A percentile compares a stretch with the other conserved stretches of the same genome.
These are phyloP conservation scores for Cordyceps cicadae DNA, from an alignment of 2,329 filamentous ascomycete species.

Conservation along the genomic window DNA sequence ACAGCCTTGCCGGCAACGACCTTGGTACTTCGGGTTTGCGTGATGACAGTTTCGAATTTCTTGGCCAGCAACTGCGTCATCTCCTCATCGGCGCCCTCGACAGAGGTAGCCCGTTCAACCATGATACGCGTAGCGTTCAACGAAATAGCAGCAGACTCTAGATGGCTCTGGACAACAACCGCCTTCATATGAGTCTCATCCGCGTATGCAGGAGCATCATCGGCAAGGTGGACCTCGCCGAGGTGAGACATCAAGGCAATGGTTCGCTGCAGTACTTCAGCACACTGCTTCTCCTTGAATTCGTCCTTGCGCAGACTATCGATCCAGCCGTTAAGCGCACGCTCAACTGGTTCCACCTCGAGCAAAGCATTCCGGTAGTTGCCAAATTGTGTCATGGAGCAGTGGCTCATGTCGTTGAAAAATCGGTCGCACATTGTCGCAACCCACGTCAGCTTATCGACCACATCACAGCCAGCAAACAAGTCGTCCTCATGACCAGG, in stretches of 20 bases:
- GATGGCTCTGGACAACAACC: slow-evolving; percentile 66
- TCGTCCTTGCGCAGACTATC: slow-evolving; percentile 78
- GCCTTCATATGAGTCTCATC: slow-evolving; percentile 73
- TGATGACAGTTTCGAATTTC: slow-evolving; percentile 63
- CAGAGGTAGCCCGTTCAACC: slow-evolving; percentile 56
- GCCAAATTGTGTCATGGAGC: slow-evolving; percentile 69
- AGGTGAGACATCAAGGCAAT: slow-evolving; percentile 84
- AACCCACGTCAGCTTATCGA: slow-evolving; percentile 82
- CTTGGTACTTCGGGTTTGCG: slow-evolving; percentile 73
- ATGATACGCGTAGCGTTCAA: slow-evolving; percentile 56
- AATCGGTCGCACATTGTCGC: slow-evolving; percentile 77
- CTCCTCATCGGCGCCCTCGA: slow-evolving; percentile 49
- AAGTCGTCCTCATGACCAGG: slow-evolving; percentile 67
- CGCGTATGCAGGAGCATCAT: slow-evolving; percentile 63
- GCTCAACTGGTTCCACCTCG: slow-evolving; percentile 86
- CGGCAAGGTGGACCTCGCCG: slow-evolving; percentile 67
- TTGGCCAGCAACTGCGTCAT: slow-evolving; percentile 57
- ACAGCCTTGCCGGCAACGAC: slow-evolving; percentile 73
- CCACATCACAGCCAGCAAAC: slow-evolving; percentile 69
- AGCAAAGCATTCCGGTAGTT: slow-evolving; percentile 72
- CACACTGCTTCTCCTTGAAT: slow-evolving; percentile 74
- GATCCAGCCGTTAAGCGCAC: slow-evolving; percentile 80
- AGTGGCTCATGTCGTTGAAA: slow-evolving; percentile 68
- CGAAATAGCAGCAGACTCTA: slow-evolving; percentile 67
- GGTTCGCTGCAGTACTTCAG: slow-evolving; percentile 71